Evolutionary conservation across 2,329 filamentous ascomycete species (phyloP).

Genomic region (Paecilomyces sp.): DNA sequence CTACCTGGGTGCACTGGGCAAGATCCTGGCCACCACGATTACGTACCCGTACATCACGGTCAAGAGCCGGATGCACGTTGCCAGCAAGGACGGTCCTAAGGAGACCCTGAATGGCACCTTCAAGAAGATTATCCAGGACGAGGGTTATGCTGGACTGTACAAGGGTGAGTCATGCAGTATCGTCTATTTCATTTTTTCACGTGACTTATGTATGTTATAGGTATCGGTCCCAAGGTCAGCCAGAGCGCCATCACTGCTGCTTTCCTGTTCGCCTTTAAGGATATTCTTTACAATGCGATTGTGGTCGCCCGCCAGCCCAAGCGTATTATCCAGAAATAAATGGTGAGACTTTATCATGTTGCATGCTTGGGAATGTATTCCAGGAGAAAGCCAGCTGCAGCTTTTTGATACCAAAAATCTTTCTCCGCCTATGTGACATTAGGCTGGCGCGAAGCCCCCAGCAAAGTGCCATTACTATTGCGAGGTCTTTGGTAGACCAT

Average conservation of each 20-base stretch:
- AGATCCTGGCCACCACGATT: conserved; percentile 85
- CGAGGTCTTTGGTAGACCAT: background rate
- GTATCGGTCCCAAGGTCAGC: conserved; percentile 91
- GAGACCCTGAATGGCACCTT: conserved; percentile 75
- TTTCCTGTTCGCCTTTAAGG: conserved; percentile 96
- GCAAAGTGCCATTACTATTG: background rate
- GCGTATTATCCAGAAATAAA: conserved; percentile 22
- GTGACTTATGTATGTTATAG: conserved; percentile 39
- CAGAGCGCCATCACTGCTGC: conserved; percentile 96
- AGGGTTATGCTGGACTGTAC: conserved; percentile 88
- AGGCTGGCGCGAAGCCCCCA: background rate
- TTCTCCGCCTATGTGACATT: background rate
- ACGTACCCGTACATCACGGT: conserved; percentile 99
- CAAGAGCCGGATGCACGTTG: conserved; percentile 96
- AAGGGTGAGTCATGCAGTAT: conserved; percentile 58
- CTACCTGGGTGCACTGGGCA: conserved; percentile 83
- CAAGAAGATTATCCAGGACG: conserved; percentile 71
- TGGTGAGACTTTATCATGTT: background rate
- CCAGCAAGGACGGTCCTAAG: conserved; percentile 65
- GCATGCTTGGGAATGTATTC: background rate
- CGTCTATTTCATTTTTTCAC: conserved; percentile 3
- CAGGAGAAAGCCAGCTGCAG: background rate
- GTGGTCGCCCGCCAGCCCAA: conserved; percentile 25
- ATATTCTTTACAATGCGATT: conserved; percentile 71
- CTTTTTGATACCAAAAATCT: background rate